phyloP scores from a whole-genome alignment of 352 stramenopile species.

The Elongisporangium senticosum region DNA sequence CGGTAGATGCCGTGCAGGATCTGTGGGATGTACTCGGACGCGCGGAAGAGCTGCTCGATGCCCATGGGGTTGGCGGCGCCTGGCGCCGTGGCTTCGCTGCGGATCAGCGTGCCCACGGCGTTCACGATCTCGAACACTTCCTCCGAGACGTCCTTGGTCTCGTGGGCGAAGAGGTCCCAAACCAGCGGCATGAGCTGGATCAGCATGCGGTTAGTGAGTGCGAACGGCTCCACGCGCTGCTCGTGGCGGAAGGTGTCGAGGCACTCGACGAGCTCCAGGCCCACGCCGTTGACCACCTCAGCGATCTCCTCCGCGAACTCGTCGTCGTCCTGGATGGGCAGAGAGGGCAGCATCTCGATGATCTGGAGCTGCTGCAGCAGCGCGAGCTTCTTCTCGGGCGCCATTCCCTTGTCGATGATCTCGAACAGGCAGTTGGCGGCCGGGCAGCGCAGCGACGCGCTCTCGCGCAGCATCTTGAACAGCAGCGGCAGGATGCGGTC shows the following conservation, averaged over 20 bases:
- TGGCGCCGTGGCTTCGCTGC: slow-evolving; percentile 30
- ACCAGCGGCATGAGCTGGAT: slow-evolving; percentile 73
- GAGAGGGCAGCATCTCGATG: slow-evolving; percentile 40
- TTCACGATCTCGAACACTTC: slow-evolving; percentile 87
- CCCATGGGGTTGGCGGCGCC: slow-evolving; percentile 10
- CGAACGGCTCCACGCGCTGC: slow-evolving; percentile 35
- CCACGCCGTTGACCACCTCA: slow-evolving; percentile 79
- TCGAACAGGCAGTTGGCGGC: slow-evolving; percentile 83
- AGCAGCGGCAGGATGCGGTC: slow-evolving; percentile 75
- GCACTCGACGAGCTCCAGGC: slow-evolving; percentile 72
- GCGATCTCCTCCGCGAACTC: slow-evolving; percentile 79
- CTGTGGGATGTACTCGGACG: slow-evolving; percentile 71
- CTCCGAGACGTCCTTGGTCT: slow-evolving; percentile 79
- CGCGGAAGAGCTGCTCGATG: slow-evolving; percentile 57
- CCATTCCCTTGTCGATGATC: slow-evolving; percentile 86
- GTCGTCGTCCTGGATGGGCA: slow-evolving; percentile 72
- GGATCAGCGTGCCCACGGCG: slow-evolving; percentile 62
- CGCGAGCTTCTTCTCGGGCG: slow-evolving; percentile 75
- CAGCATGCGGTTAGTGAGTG: slow-evolving; percentile 51
- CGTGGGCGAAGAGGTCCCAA: slow-evolving; percentile 76
- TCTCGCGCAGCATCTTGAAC: slow-evolving; percentile 61
- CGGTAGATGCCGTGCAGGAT: slow-evolving; percentile 80
- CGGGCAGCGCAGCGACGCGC: slow-evolving; percentile 49
- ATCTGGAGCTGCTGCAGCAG: slow-evolving; percentile 69
- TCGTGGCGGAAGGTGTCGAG: slow-evolving; percentile 75